Evolutionary conservation across 305 asterid species (phyloP).

Genomic region (Euphrasia arctica): DNA sequence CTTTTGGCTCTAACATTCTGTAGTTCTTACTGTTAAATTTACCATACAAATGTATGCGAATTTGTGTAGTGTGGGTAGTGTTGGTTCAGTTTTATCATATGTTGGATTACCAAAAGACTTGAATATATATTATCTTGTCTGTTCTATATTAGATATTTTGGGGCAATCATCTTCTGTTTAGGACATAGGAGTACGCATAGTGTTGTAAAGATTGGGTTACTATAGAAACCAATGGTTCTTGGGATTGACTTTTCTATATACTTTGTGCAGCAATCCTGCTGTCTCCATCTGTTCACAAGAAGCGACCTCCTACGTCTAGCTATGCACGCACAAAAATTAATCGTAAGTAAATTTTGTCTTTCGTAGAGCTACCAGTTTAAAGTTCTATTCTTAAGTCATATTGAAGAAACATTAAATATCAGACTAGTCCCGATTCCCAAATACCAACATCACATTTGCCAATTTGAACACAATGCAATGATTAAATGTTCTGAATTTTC

Average conservation of each 20-base stretch:
- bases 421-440: constrained; percentile 5
- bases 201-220: constrained; percentile 17
- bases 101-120: too few species aligned
- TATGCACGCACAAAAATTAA: constrained; percentile 79
- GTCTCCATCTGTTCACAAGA: constrained; percentile 83
- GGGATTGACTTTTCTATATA: constrained; percentile 35
- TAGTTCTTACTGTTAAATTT: too few species aligned
- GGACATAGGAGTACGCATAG: constrained; percentile 6
- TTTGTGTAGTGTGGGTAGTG: too few species aligned
- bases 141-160: constrained; percentile 4
- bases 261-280: constrained; percentile 91
- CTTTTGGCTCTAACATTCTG: not conserved
- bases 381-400: not conserved
- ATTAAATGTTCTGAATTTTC: constrained; percentile 7
- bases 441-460: constrained; percentile 3
- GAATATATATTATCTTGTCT: not conserved
- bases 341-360: constrained; percentile 49
- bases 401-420: constrained; percentile 19
- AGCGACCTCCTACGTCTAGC: constrained; percentile 74
- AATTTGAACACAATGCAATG: not conserved
- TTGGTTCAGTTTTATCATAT: too few species aligned
- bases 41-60: too few species aligned
- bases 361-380: constrained; percentile 19
- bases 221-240: constrained; percentile 23
- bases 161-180: constrained; percentile 12